Conservation (phyloP, 2,329 filamentous ascomycete species). For the Fusarium virguliforme region DNA sequence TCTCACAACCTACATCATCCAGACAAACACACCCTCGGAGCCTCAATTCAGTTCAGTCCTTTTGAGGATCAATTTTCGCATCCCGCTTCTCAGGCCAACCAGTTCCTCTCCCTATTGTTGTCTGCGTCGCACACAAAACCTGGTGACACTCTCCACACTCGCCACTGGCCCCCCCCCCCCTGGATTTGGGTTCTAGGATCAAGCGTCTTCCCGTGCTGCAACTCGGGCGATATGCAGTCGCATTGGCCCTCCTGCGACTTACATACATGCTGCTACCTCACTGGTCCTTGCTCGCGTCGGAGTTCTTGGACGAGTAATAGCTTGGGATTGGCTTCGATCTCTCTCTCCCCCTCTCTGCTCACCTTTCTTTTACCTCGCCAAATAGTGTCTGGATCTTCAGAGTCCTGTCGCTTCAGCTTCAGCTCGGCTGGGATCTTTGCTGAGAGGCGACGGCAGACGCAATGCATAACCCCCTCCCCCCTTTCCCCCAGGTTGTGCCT, state of each 20-base stretch:
- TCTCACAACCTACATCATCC: constrained; percentile 13
- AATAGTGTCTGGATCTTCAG: constrained; percentile 28
- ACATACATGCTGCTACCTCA: constrained; percentile 22
- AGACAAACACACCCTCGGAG: constrained; percentile 14
- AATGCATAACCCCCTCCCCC: constrained; percentile 15
- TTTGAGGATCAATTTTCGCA: constrained; percentile 12
- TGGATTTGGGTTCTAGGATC: constrained; percentile 9
- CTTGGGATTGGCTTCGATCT: constrained; percentile 16
- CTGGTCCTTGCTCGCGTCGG: constrained; percentile 36
- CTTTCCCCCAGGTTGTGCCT: constrained; percentile 11
- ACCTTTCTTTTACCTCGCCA: constrained; percentile 29
- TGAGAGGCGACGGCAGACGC: constrained; percentile 13
- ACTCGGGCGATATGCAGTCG: constrained; percentile 24
- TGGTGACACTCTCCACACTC: constrained; percentile 25
- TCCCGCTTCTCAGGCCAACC: constrained; percentile 18
- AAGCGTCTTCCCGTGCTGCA: constrained; percentile 26
- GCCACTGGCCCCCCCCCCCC: constrained; percentile 30
- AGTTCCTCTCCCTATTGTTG: constrained; percentile 12
- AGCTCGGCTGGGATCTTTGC: constrained; percentile 17
- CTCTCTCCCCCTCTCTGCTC: constrained; percentile 20
- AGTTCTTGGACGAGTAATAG: constrained; percentile 22
- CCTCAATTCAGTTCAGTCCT: not conserved
- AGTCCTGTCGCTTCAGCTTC: constrained; percentile 16
- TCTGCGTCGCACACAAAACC: constrained; percentile 31
- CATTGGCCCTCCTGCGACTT: constrained; percentile 35